phyloP scores from a whole-genome alignment of 495 filamentous ascomycete species.

The Monascus purpureus region DNA sequence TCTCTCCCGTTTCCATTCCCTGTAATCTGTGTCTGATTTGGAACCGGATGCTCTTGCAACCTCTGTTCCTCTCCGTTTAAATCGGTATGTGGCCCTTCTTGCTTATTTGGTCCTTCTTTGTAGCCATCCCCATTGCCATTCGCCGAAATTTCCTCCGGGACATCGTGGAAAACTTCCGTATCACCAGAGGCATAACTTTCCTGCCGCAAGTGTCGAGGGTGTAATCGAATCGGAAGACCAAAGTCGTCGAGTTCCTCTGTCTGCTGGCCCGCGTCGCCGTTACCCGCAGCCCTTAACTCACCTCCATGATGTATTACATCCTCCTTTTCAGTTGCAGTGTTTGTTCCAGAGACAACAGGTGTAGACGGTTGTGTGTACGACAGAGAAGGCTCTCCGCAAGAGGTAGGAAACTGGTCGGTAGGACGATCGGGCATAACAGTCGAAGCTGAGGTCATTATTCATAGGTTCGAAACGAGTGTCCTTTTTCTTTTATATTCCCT shows the following conservation, averaged over 20 bases:
- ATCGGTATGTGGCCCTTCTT: slow-evolving; percentile 1
- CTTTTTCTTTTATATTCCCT: not conserved
- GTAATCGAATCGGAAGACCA: slow-evolving; percentile 28
- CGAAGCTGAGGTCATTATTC: slow-evolving; percentile 15
- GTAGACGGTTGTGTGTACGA: not conserved
- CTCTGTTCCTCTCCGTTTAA: not conserved
- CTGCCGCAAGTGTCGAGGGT: slow-evolving; percentile 7
- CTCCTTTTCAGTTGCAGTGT: slow-evolving; percentile 9
- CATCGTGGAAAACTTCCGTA: slow-evolving; percentile 12
- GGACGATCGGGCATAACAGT: slow-evolving; percentile 10
- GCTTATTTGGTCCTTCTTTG: slow-evolving; percentile 2
- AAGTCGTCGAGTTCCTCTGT: slow-evolving; percentile 28
- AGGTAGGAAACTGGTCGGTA: slow-evolving; percentile 4
- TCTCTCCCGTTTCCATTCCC: not conserved
- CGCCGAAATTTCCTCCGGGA: slow-evolving; percentile 4
- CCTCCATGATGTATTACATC: slow-evolving; percentile 4
- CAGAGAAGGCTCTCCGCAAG: slow-evolving; percentile 4
- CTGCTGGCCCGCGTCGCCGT: not conserved
- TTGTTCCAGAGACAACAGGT: slow-evolving; percentile 3
- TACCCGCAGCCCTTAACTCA: not conserved
- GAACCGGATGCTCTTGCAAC: too few species aligned
- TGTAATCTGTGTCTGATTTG: too few species aligned
- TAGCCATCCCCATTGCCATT: not conserved
- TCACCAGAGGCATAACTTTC: slow-evolving; percentile 8
- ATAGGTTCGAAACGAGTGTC: not conserved